phyloP scores from a whole-genome alignment of 225 moss, liverwort and hornwort genomes.

The Antitrichia curtipendula region DNA sequence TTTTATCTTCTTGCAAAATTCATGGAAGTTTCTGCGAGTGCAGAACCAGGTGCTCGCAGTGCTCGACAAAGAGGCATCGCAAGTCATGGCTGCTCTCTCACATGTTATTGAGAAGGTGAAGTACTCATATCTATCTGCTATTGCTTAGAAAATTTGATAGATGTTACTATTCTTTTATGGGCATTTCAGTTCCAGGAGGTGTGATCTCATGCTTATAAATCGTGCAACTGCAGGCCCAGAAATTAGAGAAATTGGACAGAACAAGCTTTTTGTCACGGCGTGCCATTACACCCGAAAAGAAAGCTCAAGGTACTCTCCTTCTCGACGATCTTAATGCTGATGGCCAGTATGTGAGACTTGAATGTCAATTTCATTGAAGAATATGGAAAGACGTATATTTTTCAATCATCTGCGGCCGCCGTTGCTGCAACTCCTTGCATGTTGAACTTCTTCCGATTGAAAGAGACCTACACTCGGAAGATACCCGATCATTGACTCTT shows the following conservation, averaged over 20 bases:
- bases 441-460: background rate
- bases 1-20: background rate
- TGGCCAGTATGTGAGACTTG: background rate
- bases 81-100: conserved; percentile 64
- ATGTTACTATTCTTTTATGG: background rate
- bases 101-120: conserved; percentile 73
- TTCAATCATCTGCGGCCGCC: background rate
- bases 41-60: conserved; percentile 86
- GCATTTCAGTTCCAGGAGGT: background rate
- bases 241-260: conserved; percentile 46
- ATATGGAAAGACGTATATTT: background rate
- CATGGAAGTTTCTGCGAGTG: background rate
- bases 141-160: background rate
- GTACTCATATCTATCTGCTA: background rate
- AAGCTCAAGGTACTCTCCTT: conserved; percentile 26
- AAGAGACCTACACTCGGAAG: background rate
- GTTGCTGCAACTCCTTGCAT: background rate
- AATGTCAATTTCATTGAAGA: background rate
- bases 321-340: background rate
- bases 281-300: conserved; percentile 15
- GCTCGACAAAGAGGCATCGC: conserved; percentile 74
- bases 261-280: conserved; percentile 3
- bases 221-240: conserved; percentile 31
- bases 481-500: background rate
- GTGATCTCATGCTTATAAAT: background rate